These are phyloP conservation scores for Cladosporium austrohemisphaericum DNA, from an alignment of 2,329 filamentous ascomycete genomes.

Conservation along the genomic window DNA sequence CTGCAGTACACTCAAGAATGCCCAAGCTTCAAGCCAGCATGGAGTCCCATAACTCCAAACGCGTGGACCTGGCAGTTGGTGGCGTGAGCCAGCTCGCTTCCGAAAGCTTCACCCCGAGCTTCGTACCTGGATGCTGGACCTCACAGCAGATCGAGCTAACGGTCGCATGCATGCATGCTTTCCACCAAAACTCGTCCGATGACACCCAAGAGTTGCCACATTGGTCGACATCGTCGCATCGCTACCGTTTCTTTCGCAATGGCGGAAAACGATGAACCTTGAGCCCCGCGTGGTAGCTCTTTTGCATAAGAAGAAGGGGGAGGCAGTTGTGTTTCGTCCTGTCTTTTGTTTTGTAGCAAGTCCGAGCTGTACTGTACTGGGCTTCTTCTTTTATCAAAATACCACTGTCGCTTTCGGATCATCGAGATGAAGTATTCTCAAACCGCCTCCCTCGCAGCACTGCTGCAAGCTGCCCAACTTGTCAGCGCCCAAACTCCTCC, in stretches of 20 bases:
- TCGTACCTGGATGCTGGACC: background rate
- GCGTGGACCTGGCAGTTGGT: background rate
- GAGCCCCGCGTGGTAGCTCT: background rate
- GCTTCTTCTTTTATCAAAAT: background rate
- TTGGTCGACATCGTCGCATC: background rate
- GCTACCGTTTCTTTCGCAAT: background rate
- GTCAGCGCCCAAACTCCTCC: conserved; percentile 1
- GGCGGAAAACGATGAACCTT: background rate
- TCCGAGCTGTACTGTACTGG: too few relatives aligned
- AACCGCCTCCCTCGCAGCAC: background rate
- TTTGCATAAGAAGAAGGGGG: background rate
- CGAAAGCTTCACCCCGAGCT: background rate
- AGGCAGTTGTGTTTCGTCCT: too few relatives aligned
- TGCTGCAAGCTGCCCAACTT: background rate
- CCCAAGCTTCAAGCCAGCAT: too few relatives aligned
- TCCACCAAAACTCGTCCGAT: background rate
- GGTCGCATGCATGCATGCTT: background rate
- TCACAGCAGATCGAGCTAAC: background rate
- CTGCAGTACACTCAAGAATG: too few relatives aligned
- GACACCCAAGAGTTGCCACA: background rate
- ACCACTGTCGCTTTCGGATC: background rate
- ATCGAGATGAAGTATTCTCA: conserved; percentile 1
- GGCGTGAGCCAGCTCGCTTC: conserved; percentile 6
- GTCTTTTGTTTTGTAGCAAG: too few relatives aligned
- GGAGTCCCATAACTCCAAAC: background rate